Base-by-base conservation (phyloP, 768 basidiomycete genomes). In the Grammothele lineata region DNA sequence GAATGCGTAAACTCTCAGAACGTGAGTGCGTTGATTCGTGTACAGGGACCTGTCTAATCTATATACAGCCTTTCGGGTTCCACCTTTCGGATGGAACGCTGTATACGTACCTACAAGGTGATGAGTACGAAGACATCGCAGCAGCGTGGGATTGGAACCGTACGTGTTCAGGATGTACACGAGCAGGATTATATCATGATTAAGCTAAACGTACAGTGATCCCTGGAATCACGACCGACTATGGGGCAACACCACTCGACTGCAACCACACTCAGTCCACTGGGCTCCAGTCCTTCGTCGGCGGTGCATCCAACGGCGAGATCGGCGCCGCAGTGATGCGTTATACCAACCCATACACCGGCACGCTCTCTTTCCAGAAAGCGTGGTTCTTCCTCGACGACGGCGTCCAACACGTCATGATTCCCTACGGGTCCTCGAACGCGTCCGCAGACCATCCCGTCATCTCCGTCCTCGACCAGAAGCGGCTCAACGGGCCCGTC, bases 111-210 rank as follows among this genome's bases (percentile, higher is more conserved):
- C 57, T 82, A 17, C 65, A 66, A 40, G 86, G 86, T 14, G 66
- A 78, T 54, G 86, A 87, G 61, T 87, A 87, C 57, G 81, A 84
- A 57, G 83, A 86, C 55, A 87, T 87, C 32, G 66, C 78, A 4
- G 85, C 78, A 2, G 70, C 79, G 2, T 85, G 84, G 85, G 83
- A 88, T 61, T 88, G 86, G 86, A 80, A 85, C 55, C 40, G 60
- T 61, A 26, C n/a, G n/a, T 45, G 60, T 49, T 1, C 3, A 11
- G 7, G 27, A 30, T 14, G 14, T 30, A 7, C 27, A 30, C 27
- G 27, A 30, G 8, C 27, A 7, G 7, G 8, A 30, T 14, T 30
- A 7, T 30, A 7, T 30, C 7, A 30, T 14, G 8, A 30, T 30
- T 30, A n/a, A n/a, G n/a, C n/a, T 30, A 14, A 7, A 30, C 26